A percentile compares a stretch with the other conserved stretches of the same genome.
Evolutionary conservation across 345 rosid species (phyloP).

Genomic region (Hibiscus syriacus): DNA sequence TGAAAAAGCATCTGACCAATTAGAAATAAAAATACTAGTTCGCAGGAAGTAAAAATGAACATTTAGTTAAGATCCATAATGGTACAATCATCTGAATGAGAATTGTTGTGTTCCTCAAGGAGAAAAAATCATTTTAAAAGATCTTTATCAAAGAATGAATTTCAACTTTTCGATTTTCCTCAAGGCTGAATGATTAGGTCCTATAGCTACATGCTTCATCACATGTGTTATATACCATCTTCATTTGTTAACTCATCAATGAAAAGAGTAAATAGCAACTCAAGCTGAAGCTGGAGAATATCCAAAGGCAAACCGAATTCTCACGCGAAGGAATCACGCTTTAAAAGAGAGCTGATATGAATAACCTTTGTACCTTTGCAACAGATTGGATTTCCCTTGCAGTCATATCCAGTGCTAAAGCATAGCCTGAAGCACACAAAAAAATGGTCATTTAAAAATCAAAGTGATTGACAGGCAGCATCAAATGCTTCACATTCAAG

Average conservation of each 20-base stretch:
- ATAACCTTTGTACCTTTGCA: slow-evolving; percentile 53
- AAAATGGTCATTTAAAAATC: neutral
- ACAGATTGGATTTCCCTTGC: slow-evolving; percentile 74
- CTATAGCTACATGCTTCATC: neutral
- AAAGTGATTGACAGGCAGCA: neutral
- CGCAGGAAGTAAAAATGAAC: no score
- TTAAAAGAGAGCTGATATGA: neutral
- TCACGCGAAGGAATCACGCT: neutral
- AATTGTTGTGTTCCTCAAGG: neutral
- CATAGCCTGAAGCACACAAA: slow-evolving; percentile 52
- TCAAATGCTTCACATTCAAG: no score
- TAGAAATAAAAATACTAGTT: neutral
- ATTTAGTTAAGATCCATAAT: no score
- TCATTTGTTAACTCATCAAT: neutral
- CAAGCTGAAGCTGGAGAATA: neutral
- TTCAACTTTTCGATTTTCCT: neutral
- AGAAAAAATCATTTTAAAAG: neutral
- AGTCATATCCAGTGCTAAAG: slow-evolving; percentile 94
- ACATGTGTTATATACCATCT: neutral
- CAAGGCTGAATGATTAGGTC: neutral
- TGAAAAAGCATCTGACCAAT: neutral
- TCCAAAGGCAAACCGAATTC: neutral
- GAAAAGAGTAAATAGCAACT: neutral
- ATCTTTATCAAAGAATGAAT: neutral
- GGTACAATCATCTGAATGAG: neutral